These are phyloP conservation scores for Hemerocallis citrina DNA, from an alignment of 106 monocot genomes.

Conservation along the genomic window DNA sequence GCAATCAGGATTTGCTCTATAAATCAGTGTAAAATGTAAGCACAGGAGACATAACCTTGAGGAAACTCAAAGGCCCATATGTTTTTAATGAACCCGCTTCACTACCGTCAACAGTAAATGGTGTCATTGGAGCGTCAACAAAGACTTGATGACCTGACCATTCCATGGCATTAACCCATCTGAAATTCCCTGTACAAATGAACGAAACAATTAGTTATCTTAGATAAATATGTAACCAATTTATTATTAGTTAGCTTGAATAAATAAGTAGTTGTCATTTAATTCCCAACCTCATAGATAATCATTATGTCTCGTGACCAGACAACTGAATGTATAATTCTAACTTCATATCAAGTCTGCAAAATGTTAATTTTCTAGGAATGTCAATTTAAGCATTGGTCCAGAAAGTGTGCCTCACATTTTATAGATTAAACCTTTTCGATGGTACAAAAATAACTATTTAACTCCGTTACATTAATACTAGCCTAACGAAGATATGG, in stretches of 20 bases:
- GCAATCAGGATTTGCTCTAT: background rate
- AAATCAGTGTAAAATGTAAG: background rate
- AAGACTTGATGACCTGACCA: slow-evolving; percentile 38
- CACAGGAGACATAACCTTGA: slow-evolving; percentile 18
- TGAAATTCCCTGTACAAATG: slow-evolving; percentile 30
- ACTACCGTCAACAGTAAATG: slow-evolving; percentile 27
- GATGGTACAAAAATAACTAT: no score
- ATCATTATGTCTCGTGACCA: no score
- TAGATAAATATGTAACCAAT: background rate
- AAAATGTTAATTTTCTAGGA: no score
- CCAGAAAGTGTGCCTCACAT: no score
- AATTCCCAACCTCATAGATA: no score
- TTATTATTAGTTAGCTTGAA: background rate
- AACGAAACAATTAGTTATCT: background rate
- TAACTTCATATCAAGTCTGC: no score
- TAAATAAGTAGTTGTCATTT: no score
- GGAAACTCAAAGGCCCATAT: slow-evolving; percentile 30
- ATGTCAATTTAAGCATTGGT: no score
- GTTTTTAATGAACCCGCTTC: slow-evolving; percentile 28
- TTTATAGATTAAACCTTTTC: no score
- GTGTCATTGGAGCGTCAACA: slow-evolving; percentile 19
- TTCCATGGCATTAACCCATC: slow-evolving; percentile 46
- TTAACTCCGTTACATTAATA: no score
- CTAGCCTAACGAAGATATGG: no score
- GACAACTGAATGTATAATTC: no score